These are phyloP conservation scores for Phialophora verrucosa DNA, from an alignment of 2,329 filamentous ascomycete species.

Conservation along the genomic window DNA sequence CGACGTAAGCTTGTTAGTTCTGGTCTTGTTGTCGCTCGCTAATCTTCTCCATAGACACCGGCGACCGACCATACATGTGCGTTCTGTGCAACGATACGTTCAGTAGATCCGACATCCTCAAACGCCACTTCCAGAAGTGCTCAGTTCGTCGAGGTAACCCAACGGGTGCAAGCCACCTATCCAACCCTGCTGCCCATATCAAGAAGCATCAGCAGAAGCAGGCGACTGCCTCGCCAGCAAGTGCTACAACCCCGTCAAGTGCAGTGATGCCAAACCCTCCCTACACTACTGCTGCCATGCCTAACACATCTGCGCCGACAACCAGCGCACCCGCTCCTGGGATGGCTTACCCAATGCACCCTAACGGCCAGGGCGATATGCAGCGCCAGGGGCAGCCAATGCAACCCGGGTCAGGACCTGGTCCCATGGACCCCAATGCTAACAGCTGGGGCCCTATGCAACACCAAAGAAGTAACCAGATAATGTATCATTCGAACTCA, in stretches of 20 bases:
- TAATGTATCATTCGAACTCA: conserved; percentile 39
- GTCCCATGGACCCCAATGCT: conserved; percentile 35
- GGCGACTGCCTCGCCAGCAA: conserved; percentile 34
- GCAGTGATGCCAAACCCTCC: conserved; percentile 37
- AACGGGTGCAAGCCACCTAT: conserved; percentile 90
- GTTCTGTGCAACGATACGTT: conserved; percentile 98
- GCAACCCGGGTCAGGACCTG: conserved; percentile 32
- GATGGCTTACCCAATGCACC: conserved; percentile 36
- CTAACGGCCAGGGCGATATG: conserved; percentile 36
- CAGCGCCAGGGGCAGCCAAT: conserved; percentile 38
- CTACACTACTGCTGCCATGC: conserved; percentile 38
- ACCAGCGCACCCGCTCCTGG: conserved; percentile 37
- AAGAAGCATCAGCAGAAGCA: conserved; percentile 67
- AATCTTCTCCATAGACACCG: conserved; percentile 72
- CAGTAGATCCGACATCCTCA: conserved; percentile 95
- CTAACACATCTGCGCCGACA: conserved; percentile 36
- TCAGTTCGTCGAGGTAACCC: conserved; percentile 95
- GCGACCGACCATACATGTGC: conserved; percentile 97
- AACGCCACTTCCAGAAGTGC: conserved; percentile 99
- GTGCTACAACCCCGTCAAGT: conserved; percentile 33
- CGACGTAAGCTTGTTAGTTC: conserved; percentile 72
- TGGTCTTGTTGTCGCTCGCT: conserved; percentile 40
- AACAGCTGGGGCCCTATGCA: conserved; percentile 50
- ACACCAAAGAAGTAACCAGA: conserved; percentile 49
- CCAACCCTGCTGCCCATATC: conserved; percentile 86